Base-by-base conservation (phyloP, 2,329 filamentous ascomycete species). In the Karstenula rhodostoma region DNA sequence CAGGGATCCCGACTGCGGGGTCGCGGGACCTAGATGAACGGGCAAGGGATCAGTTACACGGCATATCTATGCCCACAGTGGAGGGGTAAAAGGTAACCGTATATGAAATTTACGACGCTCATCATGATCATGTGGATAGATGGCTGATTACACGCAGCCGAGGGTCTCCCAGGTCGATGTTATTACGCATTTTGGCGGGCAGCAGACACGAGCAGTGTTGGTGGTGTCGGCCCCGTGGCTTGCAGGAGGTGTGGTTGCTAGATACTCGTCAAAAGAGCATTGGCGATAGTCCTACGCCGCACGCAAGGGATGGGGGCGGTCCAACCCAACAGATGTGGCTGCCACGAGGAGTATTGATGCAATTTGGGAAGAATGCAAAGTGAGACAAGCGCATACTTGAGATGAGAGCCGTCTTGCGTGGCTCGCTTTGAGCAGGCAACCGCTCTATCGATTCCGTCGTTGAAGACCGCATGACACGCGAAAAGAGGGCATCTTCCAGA, bases 11-110 rank as follows among this genome's bases (percentile, higher is more conserved):
- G 19, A 40, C 35, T 19, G 44, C 42, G 50, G 40, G 57, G 57
- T 19, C 15, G 27, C 44, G 54, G 54, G 42, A 49, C 42, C 9
- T 48, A 42, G 17, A 53, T 40, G 42, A 49, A 55, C 32, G 43
- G 33, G 44, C 50, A 40, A 33, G 50, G 57, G 49, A 17, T 43
- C 33, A 46, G 29, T 25, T 43, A 25, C 51, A 55, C 57, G 29
- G 27, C 50, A 59, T 59, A 46, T n/a, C n/a, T n/a, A n/a, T 47
- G 43, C 19, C 19, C 51, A 46, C n/a, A 46, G 13, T 42, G 51
- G 49, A 43, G 50, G 56, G 56, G 50, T 54, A 54, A 50, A 48
- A 33, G 27, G 37, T 59, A 42, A 59, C 27, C 13, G 46, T 49
- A 57, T 57, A 50, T 43, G 43, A 42, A 43, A 10, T 32, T 17